Percentiles rank a stretch among this genome's conserved stretches.
Conservation (phyloP, 2,329 filamentous ascomycete species). For the Dryadomyces quercivorus region DNA sequence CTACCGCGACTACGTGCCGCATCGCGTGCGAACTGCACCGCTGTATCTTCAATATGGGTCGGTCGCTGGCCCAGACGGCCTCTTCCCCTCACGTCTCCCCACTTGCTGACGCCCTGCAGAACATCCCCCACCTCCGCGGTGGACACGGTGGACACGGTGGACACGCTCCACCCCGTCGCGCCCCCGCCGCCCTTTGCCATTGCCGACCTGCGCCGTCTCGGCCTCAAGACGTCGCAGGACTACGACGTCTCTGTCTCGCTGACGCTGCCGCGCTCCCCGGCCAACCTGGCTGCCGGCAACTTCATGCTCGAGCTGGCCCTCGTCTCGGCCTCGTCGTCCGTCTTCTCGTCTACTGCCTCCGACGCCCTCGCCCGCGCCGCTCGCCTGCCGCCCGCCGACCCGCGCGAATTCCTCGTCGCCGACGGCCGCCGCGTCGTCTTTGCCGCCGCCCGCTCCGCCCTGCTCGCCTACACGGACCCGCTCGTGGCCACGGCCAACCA, state of each 20-base stretch:
- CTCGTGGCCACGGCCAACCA: conserved; percentile 51
- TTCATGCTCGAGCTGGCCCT: conserved; percentile 85
- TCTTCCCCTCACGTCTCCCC: neutral
- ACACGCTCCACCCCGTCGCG: neutral
- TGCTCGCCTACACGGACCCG: conserved; percentile 68
- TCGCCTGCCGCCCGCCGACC: conserved; percentile 14
- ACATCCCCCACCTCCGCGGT: conserved; percentile 25
- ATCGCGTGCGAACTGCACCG: conserved; percentile 38
- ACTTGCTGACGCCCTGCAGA: conserved; percentile 6
- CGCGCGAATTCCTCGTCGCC: conserved; percentile 21
- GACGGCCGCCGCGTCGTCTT: conserved; percentile 35
- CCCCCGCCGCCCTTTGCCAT: conserved; percentile 32
- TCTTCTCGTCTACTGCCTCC: conserved; percentile 1
- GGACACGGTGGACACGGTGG: neutral
- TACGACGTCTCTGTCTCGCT: conserved; percentile 77
- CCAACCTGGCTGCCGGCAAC: conserved; percentile 70
- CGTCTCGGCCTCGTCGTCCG: conserved; percentile 20
- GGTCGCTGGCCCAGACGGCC: conserved; percentile 9
- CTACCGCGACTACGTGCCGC: conserved; percentile 44
- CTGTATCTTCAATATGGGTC: conserved; percentile 49
- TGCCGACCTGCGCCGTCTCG: conserved; percentile 29
- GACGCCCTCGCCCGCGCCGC: conserved; percentile 18
- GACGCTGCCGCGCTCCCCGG: conserved; percentile 62
- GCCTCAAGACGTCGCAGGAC: conserved; percentile 57
- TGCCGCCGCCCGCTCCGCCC: conserved; percentile 58